Base-by-base conservation (phyloP, 495 filamentous ascomycete genomes). In the Trichoderma erinaceum region DNA sequence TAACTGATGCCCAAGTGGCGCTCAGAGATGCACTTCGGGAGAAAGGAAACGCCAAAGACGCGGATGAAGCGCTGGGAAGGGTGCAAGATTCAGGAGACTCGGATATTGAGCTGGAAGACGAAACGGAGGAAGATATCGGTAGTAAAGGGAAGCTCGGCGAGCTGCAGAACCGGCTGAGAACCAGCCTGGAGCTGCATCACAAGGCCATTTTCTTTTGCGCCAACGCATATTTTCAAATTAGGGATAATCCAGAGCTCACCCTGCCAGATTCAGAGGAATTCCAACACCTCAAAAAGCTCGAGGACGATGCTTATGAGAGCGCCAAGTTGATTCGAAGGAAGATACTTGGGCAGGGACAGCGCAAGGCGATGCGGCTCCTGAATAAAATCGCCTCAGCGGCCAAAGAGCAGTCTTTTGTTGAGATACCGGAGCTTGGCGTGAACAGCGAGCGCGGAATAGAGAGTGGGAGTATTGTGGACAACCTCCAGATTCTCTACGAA, bases 201-300 rank as follows among this genome's bases (percentile, higher is more conserved):
- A 86, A 87, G 68, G 92, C 89, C 50, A 81, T 85, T 0, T 98
- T 97, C 75, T 97, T 96, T 75, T 86, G 88, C 21, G 92, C 87
- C 35, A 97, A 92, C 69, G 89, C 85, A 1, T 90, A 89, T 68
- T 97, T 84, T 73, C 90, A 96, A 73, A 87, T 95, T 63, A 97
- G 95, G 72, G 80, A 81, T 0, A 84, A 93, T 66, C 75, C 84
- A 41, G 78, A 82, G n/a, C 73, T 86, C 56, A 90, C 85, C 0
- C 73, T 75, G 23, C 86, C 88, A 4, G 84, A 87, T 12, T 90
- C 90, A 0, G 84, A 88, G 13, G 83, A 89, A 29, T 92, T 88
- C 72, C 80, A 81, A 68, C 71, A 76, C 0, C 78, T 94, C 43
- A 87, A 95, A 69, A 86, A 84, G 68, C 76, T 83, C 7, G 94